Base-by-base conservation (phyloP, 768 basidiomycete species). In the Lentinula edodes region DNA sequence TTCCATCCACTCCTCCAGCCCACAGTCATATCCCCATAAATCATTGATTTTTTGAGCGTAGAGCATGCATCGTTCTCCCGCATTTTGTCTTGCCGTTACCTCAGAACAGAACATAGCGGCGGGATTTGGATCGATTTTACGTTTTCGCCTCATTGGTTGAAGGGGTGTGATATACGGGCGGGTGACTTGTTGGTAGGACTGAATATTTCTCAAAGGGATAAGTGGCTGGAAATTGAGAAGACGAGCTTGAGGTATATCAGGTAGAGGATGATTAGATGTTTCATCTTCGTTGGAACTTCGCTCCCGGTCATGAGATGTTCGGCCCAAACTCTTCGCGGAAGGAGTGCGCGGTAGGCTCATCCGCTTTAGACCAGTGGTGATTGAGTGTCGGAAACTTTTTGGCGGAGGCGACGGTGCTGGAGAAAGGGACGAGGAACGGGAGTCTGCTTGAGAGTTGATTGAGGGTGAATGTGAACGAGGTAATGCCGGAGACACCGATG, bases 41-140 rank as follows among this genome's bases (percentile, higher is more conserved):
- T 94, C 91, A 67, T 92, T 91, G 64, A 95, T 91, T 76, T 93
- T 95, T 65, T 78, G 75, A 28, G 89, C 88, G 66, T 95, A 95
- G 41, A 86, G 83, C 23, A 75, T 69, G 62, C 88, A 90, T 52
- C 93, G 81, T 67, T 94, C 93, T 4, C 83, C 62, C 2, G 88
- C 67, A 34, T 79, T 86, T 64, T 76, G 81, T 71, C 80, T 79
- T 13, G 73, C 68, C 35, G 78, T 66, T 3, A 95, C 78, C 67
- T 95, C 91, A 48, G 80, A 75, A 66, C 81, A 90, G 64, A 80
- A 79, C 85, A 95, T 83, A 12, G 90, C 88, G 48, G 85, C 75
- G 2, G 91, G 90, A 69, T 83, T 76, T 12, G 71, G 45, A n/a
- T 48, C 45, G 18, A 48, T 59, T 46, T 59, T 48, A 7, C 48